A percentile compares a stretch with the other conserved stretches of the same genome.
phyloP scores from a whole-genome alignment of 1,284 basidiomycete genomes.

The Grifola frondosa region DNA sequence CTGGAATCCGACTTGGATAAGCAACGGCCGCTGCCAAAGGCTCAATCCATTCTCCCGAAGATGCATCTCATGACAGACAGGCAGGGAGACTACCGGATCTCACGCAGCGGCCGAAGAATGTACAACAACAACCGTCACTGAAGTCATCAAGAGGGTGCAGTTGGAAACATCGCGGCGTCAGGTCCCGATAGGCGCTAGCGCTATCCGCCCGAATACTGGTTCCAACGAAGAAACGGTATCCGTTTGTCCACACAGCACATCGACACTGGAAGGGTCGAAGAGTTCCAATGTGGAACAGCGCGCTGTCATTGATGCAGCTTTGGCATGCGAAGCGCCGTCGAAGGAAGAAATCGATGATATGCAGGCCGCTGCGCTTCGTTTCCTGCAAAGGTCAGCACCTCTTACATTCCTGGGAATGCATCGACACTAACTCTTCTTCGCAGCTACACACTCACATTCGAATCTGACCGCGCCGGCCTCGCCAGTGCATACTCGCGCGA shows the following conservation, averaged over 20 bases:
- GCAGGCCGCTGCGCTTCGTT: conserved; percentile 20
- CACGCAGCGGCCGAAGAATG: background rate
- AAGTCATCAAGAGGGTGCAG: background rate
- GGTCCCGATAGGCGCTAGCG: background rate
- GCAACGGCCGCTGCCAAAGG: no score
- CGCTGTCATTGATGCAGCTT: no score
- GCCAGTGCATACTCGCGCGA: conserved; percentile 25
- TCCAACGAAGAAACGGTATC: background rate
- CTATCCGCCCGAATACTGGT: background rate
- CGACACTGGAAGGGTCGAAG: background rate
- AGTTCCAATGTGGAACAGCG: no score
- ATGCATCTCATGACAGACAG: no score
- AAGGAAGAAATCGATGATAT: conserved; percentile 9
- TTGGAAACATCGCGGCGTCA: background rate
- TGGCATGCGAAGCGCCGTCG: no score
- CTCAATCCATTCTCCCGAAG: no score
- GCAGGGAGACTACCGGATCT: no score
- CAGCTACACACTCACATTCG: conserved; percentile 26
- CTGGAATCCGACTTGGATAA: no score
- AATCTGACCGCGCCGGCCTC: conserved; percentile 23
- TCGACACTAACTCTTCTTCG: background rate
- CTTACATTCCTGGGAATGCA: background rate
- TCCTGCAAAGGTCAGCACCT: conserved; percentile 19
- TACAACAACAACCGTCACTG: no score
- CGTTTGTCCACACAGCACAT: background rate